Evolutionary conservation across 2,329 filamentous ascomycete species (phyloP).

Genomic region (Ramularia collo-cygni): DNA sequence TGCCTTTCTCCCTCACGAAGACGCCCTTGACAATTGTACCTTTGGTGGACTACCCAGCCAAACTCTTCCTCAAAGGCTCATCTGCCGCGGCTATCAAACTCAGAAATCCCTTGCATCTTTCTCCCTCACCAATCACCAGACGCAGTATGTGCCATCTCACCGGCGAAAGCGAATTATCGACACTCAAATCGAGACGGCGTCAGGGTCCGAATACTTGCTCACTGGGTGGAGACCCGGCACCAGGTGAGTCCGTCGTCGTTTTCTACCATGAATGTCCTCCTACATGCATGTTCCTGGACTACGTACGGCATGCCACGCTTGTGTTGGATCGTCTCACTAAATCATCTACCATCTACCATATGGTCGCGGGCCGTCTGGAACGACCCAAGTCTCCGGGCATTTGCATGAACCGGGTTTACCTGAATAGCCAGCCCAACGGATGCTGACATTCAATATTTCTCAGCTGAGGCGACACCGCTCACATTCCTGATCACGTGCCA

Average conservation of each 20-base stretch:
- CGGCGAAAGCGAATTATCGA: no score
- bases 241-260: slow-evolving; percentile 18
- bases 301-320: slow-evolving; percentile 11
- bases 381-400: neutral
- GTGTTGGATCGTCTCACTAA: neutral
- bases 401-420: slow-evolving; percentile 5
- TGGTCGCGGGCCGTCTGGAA: slow-evolving; percentile 2
- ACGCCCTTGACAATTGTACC: no score
- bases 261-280: slow-evolving; percentile 14
- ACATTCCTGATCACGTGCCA: neutral
- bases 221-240: slow-evolving; percentile 7
- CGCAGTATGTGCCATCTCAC: no score
- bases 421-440: slow-evolving; percentile 2
- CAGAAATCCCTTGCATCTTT: no score
- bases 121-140: no score
- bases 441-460: slow-evolving; percentile 11
- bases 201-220: slow-evolving; percentile 13
- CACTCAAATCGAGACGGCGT: no score
- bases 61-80: no score
- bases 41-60: no score
- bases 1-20: no score
- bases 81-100: no score
- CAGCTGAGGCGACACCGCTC: neutral
- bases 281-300: slow-evolving; percentile 12
- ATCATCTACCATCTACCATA: neutral